Evolutionary conservation across 1,284 basidiomycete species (phyloP).

Genomic region (Pholiota adiposa): DNA sequence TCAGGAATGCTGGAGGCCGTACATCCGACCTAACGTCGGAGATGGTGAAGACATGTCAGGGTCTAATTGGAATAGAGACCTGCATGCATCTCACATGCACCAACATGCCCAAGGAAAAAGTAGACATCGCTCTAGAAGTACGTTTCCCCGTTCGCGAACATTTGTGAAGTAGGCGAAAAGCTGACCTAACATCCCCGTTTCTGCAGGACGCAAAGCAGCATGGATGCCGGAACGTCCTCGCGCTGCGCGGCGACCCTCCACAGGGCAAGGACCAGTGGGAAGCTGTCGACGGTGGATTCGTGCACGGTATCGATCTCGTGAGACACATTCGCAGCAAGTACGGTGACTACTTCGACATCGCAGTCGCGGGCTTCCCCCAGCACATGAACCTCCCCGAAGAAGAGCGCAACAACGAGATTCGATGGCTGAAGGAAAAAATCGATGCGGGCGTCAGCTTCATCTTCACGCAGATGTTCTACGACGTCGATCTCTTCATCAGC

Average conservation of each 20-base stretch:
- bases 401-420: constrained; percentile 85
- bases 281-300: constrained; percentile 87
- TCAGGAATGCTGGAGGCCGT: constrained; percentile 93
- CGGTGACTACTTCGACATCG: constrained; percentile 93
- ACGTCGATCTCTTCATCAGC: constrained; percentile 81
- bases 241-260: constrained; percentile 93
- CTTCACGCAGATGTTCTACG: constrained; percentile 97
- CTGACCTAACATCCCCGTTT: not conserved
- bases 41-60: constrained; percentile 95
- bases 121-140: constrained; percentile 87
- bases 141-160: constrained; percentile 40
- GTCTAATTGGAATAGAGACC: constrained; percentile 91
- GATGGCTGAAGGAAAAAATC: constrained; percentile 86
- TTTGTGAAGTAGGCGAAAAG: not conserved
- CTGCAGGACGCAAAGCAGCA: constrained; percentile 85
- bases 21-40: constrained; percentile 94
- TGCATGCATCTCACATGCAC: constrained; percentile 99
- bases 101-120: constrained; percentile 95
- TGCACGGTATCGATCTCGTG: constrained; percentile 91
- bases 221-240: constrained; percentile 95
- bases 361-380: constrained; percentile 91
- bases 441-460: constrained; percentile 90
- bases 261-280: constrained; percentile 90
- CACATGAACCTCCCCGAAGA: constrained; percentile 63
- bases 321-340: constrained; percentile 82